phyloP scores from a whole-genome alignment of 1,284 basidiomycete genomes.

The Coriolopsis trogii region DNA sequence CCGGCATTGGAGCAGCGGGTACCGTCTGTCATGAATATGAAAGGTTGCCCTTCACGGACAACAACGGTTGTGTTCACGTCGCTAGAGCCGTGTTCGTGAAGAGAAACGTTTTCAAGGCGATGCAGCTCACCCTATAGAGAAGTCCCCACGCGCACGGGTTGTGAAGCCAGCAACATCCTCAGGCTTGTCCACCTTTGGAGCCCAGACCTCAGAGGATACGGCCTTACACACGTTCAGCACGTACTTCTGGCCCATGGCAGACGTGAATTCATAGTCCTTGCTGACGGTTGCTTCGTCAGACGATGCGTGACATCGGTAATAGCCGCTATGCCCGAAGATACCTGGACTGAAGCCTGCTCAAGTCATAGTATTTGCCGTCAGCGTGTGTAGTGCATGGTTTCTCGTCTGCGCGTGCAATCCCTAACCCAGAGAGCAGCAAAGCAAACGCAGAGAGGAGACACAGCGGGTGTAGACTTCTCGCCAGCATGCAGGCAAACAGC shows the following conservation, averaged over 20 bases:
- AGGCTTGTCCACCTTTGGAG: slow-evolving; percentile 51
- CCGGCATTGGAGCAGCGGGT: slow-evolving; percentile 56
- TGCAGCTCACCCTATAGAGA: slow-evolving; percentile 67
- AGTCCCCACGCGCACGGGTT: slow-evolving; percentile 63
- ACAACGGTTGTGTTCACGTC: slow-evolving; percentile 62
- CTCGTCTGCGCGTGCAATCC: slow-evolving; percentile 28
- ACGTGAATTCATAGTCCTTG: slow-evolving; percentile 61
- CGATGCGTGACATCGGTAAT: neutral
- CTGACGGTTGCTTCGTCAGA: slow-evolving; percentile 42
- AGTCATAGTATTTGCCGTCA: slow-evolving; percentile 59
- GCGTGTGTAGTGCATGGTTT: slow-evolving; percentile 43
- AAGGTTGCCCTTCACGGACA: slow-evolving; percentile 48
- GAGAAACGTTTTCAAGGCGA: neutral
- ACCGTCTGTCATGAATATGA: slow-evolving; percentile 58
- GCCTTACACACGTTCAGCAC: slow-evolving; percentile 65
- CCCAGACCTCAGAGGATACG: slow-evolving; percentile 60
- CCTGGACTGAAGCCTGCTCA: slow-evolving; percentile 60
- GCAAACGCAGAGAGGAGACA: slow-evolving; percentile 12
- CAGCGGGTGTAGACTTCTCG: neutral
- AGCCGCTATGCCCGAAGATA: slow-evolving; percentile 28
- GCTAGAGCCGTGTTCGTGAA: slow-evolving; percentile 37
- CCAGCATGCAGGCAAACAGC: slow-evolving; percentile 9
- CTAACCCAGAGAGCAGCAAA: slow-evolving; percentile 8
- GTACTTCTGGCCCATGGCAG: slow-evolving; percentile 49
- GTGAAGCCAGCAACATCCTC: slow-evolving; percentile 65